A percentile compares a stretch with the other conserved stretches of the same genome.
phyloP scores from a whole-genome alignment of 2,329 filamentous ascomycete genomes.

The Cladosporium phlei region DNA sequence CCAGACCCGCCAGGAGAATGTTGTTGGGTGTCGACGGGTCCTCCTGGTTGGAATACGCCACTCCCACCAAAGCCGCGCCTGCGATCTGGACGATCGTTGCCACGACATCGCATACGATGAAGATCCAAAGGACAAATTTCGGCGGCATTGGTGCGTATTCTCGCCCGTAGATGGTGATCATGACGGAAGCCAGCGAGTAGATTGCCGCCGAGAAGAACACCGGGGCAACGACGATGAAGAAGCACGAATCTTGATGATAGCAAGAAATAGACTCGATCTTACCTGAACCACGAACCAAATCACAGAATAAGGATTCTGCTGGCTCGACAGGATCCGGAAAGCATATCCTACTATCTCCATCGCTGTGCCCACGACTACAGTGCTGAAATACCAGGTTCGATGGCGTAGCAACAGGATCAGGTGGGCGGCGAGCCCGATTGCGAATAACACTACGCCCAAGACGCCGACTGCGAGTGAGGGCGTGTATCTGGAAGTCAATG shows the following conservation, averaged over 20 bases:
- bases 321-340: constrained; percentile 45
- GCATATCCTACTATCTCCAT: constrained; percentile 51
- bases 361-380: constrained; percentile 41
- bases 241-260: constrained; percentile 36
- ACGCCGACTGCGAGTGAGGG: constrained; percentile 43
- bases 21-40: constrained; percentile 51
- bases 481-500: constrained; percentile 40
- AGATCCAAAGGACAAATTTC: constrained; percentile 48
- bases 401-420: constrained; percentile 31
- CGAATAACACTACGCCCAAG: constrained; percentile 43
- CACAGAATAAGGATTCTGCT: constrained; percentile 50
- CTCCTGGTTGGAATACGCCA: constrained; percentile 44
- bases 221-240: constrained; percentile 57
- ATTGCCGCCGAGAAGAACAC: constrained; percentile 55
- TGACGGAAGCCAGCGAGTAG: constrained; percentile 50
- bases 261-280: not conserved
- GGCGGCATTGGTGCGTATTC: constrained; percentile 44
- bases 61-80: constrained; percentile 52
- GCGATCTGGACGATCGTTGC: constrained; percentile 51
- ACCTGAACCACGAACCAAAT: constrained; percentile 51
- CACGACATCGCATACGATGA: constrained; percentile 52
- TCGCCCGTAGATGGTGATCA: constrained; percentile 45
- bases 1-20: constrained; percentile 52
- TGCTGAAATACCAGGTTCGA: constrained; percentile 46
- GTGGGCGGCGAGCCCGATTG: constrained; percentile 39